A percentile compares a stretch with the other conserved stretches of the same genome.
These are phyloP conservation scores for Malus hybrid DNA, from an alignment of 331 rosid species.

Conservation along the genomic window DNA sequence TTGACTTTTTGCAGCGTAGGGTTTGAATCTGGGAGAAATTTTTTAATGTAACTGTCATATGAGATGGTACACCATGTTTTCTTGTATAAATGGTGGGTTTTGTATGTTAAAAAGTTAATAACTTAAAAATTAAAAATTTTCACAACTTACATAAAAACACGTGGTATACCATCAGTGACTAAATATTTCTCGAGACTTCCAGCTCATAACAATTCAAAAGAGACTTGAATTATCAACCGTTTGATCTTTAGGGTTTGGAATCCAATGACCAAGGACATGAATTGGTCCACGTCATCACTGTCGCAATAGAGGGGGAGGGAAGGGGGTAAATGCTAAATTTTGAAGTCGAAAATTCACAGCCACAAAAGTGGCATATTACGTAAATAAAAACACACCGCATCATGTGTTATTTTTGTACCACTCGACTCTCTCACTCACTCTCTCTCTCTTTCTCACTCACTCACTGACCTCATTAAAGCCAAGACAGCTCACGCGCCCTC, in stretches of 20 bases:
- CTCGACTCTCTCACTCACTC: conserved; percentile 1
- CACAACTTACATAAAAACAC: no score
- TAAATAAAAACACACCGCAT: conserved; percentile 6
- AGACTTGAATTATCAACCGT: not conserved
- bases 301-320: not conserved
- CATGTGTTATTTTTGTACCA: conserved; percentile 2
- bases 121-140: no score
- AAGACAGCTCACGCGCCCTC: conserved; percentile 17
- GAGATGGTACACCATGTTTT: no score
- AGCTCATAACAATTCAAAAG: not conserved
- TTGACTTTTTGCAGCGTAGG: not conserved
- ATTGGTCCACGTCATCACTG: not conserved
- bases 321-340: not conserved
- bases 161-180: no score
- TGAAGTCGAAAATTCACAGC: not conserved
- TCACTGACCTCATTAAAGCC: conserved; percentile 12
- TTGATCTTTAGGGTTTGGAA: not conserved
- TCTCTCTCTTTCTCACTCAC: not conserved
- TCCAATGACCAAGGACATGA: not conserved
- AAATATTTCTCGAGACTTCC: not conserved
- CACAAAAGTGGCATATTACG: conserved; percentile 19
- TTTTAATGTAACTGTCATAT: no score
- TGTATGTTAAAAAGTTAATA: no score
- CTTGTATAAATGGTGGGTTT: no score
- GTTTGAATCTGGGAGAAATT: not conserved